Evolutionary conservation across 768 basidiomycete genomes (phyloP).

Genomic region (Lyophyllum decastes): DNA sequence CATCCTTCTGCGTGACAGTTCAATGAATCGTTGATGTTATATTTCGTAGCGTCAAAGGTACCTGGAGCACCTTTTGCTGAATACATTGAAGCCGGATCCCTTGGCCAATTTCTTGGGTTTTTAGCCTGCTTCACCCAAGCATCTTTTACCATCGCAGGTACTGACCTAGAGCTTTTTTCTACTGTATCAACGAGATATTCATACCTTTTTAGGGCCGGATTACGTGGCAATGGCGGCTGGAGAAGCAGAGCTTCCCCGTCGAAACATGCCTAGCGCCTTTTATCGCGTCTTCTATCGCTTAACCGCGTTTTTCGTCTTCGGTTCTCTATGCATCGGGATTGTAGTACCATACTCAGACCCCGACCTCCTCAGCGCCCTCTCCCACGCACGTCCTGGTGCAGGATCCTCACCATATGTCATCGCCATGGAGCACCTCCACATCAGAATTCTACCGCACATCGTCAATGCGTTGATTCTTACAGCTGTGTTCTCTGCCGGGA

Average conservation of each 20-base stretch:
- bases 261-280: slow-evolving; percentile 71
- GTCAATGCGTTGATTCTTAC: slow-evolving; percentile 74
- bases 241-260: slow-evolving; percentile 70
- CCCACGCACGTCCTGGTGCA: slow-evolving; percentile 56
- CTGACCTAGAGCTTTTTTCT: slow-evolving; percentile 17
- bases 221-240: slow-evolving; percentile 65
- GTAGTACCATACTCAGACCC: slow-evolving; percentile 75
- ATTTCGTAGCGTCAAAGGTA: slow-evolving; percentile 40
- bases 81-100: slow-evolving; percentile 51
- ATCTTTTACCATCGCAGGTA: slow-evolving; percentile 60
- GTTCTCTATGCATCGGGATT: slow-evolving; percentile 72
- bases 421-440: slow-evolving; percentile 70
- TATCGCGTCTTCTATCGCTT: slow-evolving; percentile 80
- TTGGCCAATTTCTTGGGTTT: slow-evolving; percentile 65
- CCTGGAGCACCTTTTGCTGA: slow-evolving; percentile 57
- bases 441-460: slow-evolving; percentile 66
- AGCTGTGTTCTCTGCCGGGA: slow-evolving; percentile 71
- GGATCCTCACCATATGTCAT: slow-evolving; percentile 84
- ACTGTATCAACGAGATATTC: neutral
- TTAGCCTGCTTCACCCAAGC: slow-evolving; percentile 63
- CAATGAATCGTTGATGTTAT: neutral
- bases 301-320: slow-evolving; percentile 75
- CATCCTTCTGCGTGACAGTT: neutral
- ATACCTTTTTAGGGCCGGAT: slow-evolving; percentile 38
- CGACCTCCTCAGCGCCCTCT: slow-evolving; percentile 49